These are phyloP conservation scores for Komagataella populi DNA, from an alignment of 805 yeast species.

Conservation along the genomic window DNA sequence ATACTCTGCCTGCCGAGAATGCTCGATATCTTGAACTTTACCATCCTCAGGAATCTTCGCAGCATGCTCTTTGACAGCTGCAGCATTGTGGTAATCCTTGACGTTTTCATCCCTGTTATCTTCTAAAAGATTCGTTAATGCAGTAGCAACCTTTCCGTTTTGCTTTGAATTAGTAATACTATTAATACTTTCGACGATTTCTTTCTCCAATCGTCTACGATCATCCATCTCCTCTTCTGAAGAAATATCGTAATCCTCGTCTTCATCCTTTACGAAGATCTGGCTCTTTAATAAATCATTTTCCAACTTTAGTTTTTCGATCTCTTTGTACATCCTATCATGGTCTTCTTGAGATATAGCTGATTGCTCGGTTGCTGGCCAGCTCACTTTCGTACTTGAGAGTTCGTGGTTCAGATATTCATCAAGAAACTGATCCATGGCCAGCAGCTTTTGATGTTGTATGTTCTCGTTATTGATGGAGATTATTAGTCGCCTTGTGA, in stretches of 20 bases:
- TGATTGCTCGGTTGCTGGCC: neutral
- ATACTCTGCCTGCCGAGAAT: neutral
- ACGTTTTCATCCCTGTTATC: neutral
- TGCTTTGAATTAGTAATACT: neutral
- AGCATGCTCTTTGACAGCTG: neutral
- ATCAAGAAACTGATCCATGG: conserved; percentile 39
- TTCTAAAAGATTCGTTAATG: neutral
- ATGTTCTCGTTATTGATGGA: conserved; percentile 45
- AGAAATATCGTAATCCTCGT: neutral
- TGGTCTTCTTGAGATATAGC: neutral
- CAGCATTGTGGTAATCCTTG: neutral
- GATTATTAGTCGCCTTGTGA: conserved; percentile 38
- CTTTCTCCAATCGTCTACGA: neutral
- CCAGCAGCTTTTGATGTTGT: conserved; percentile 39
- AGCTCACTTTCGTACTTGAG: neutral
- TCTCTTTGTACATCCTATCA: neutral
- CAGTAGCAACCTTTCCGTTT: neutral
- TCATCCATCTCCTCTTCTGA: conserved; percentile 1
- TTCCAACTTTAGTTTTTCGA: neutral
- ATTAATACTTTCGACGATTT: neutral
- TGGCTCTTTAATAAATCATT: neutral
- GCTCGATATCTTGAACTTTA: neutral
- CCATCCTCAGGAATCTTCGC: neutral
- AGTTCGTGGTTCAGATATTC: conserved; percentile 20
- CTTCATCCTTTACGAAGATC: neutral